Evolutionary conservation across 2,329 filamentous ascomycete species (phyloP).

Genomic region (Talaromyces sp.): DNA sequence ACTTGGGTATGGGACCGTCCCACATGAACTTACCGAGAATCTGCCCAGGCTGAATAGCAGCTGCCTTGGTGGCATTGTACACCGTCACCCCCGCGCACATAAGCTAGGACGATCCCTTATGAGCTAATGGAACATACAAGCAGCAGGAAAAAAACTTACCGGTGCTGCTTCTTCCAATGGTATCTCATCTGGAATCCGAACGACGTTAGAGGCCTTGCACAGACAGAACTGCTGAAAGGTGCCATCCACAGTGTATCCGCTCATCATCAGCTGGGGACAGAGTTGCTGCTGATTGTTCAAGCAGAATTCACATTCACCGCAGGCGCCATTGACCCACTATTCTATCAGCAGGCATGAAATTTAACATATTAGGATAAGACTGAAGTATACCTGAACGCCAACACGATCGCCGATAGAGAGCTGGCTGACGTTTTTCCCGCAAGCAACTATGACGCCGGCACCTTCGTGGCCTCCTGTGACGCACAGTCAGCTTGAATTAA

Average conservation of each 20-base stretch:
- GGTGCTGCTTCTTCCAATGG: slow-evolving; percentile 74
- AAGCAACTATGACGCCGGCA: slow-evolving; percentile 74
- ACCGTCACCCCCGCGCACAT: slow-evolving; percentile 84
- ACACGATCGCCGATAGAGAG: slow-evolving; percentile 75
- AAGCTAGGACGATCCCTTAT: slow-evolving; percentile 38
- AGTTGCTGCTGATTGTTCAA: slow-evolving; percentile 73
- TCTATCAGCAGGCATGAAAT: no score
- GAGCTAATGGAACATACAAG: no score
- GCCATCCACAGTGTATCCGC: slow-evolving; percentile 87
- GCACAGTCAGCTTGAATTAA: no score
- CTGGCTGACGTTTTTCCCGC: slow-evolving; percentile 70
- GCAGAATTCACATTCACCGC: slow-evolving; percentile 76
- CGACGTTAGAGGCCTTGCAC: slow-evolving; percentile 80
- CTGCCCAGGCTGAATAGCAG: slow-evolving; percentile 69
- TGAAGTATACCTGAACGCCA: slow-evolving; percentile 53
- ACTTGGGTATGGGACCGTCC: no score
- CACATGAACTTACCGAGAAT: slow-evolving; percentile 47
- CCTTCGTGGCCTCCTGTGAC: slow-evolving; percentile 52
- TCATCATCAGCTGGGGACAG: slow-evolving; percentile 68
- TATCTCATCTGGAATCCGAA: slow-evolving; percentile 73
- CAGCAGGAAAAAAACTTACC: background rate
- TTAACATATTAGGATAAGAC: no score
- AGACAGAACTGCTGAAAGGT: slow-evolving; percentile 91
- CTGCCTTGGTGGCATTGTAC: slow-evolving; percentile 90
- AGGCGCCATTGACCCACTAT: slow-evolving; percentile 84